Evolutionary conservation across 2,329 filamentous ascomycete species (phyloP).

Genomic region (Cladosporium colombiae): DNA sequence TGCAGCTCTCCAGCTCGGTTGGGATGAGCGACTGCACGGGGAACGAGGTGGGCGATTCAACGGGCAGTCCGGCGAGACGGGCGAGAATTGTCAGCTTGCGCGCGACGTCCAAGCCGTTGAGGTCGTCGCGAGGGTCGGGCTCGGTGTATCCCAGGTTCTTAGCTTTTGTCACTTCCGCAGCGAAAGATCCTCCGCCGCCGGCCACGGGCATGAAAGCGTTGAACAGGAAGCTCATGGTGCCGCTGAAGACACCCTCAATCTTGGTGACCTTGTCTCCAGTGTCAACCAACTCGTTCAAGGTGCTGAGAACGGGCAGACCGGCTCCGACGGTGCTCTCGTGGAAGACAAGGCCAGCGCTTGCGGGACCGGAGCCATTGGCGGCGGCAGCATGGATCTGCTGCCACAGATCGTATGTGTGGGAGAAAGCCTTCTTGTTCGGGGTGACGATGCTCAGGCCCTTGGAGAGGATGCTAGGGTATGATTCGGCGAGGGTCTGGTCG

Average conservation of each 20-base stretch:
- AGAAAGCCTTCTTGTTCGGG: constrained; percentile 98
- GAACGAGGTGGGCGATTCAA: constrained; percentile 84
- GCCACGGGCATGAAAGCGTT: constrained; percentile 89
- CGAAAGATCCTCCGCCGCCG: constrained; percentile 78
- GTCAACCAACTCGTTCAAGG: constrained; percentile 87
- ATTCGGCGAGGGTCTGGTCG: constrained; percentile 78
- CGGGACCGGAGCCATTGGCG: constrained; percentile 55
- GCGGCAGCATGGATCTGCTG: constrained; percentile 80
- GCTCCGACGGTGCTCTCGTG: constrained; percentile 95
- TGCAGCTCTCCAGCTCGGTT: constrained; percentile 74
- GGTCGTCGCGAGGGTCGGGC: constrained; percentile 80
- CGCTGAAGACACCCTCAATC: constrained; percentile 96
- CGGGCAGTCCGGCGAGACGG: constrained; percentile 75
- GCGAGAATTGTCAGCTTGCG: constrained; percentile 94
- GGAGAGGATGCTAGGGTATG: constrained; percentile 78
- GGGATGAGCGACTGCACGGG: constrained; percentile 94
- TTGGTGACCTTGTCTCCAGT: constrained; percentile 89
- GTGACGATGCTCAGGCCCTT: constrained; percentile 89
- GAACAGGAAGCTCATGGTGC: constrained; percentile 97
- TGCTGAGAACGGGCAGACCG: constrained; percentile 89
- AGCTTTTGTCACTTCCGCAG: constrained; percentile 85
- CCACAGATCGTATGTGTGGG: constrained; percentile 78
- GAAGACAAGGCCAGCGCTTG: constrained; percentile 72
- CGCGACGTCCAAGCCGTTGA: constrained; percentile 89
- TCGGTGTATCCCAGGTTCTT: constrained; percentile 92